These are phyloP conservation scores for Penicillium simplicissimum DNA, from an alignment of 495 filamentous ascomycete genomes.

Conservation along the genomic window DNA sequence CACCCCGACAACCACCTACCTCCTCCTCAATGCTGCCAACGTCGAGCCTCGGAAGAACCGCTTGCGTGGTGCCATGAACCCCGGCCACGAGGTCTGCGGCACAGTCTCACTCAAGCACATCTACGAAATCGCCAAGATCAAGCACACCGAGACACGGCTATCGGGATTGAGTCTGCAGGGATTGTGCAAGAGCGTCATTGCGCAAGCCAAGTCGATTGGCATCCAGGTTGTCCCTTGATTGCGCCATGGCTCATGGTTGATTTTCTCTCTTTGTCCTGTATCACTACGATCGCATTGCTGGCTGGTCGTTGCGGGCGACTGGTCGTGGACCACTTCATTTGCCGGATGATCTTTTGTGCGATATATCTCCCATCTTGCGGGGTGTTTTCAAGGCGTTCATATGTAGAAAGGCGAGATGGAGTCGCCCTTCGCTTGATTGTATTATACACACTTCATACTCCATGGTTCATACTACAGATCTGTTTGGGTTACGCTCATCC, in stretches of 20 bases:
- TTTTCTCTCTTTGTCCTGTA: background rate
- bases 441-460: constrained; percentile 21
- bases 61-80: constrained; percentile 73
- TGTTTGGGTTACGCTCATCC: background rate
- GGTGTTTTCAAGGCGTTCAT: constrained; percentile 18
- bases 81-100: constrained; percentile 78
- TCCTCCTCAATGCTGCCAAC: constrained; percentile 82
- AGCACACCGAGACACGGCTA: constrained; percentile 79
- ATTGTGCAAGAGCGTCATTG: constrained; percentile 80
- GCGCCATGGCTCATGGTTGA: constrained; percentile 2
- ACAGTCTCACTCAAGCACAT: constrained; percentile 90
- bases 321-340: background rate
- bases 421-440: constrained; percentile 12
- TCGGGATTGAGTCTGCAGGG: constrained; percentile 79
- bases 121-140: constrained; percentile 97
- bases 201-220: constrained; percentile 85
- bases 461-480: constrained; percentile 9
- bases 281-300: constrained; percentile 7
- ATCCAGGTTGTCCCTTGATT: constrained; percentile 71
- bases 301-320: background rate
- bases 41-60: constrained; percentile 74
- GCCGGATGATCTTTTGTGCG: constrained; percentile 4
- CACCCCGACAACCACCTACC: constrained; percentile 86
- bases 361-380: constrained; percentile 13
- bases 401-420: constrained; percentile 4